Evolutionary conservation across 768 basidiomycete genomes (phyloP).

Genomic region (Collybiopsis luxurians): DNA sequence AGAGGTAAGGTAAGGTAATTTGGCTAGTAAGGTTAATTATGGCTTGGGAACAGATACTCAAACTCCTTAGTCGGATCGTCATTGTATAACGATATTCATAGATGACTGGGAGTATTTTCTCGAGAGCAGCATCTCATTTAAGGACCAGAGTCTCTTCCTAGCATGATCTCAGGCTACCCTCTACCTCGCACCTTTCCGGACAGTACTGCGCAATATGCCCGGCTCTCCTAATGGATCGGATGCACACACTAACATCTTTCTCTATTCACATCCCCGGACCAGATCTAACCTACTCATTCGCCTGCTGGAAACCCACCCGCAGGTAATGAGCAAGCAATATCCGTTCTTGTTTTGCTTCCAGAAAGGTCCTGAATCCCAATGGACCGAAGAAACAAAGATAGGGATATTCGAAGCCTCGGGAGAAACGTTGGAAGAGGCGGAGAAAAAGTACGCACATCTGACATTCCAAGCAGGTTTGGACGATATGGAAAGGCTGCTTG

Average conservation of each 20-base stretch:
- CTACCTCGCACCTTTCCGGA: too few relatives aligned
- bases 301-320: constrained; percentile 3
- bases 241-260: background rate
- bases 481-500: background rate
- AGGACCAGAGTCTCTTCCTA: too few relatives aligned
- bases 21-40: too few relatives aligned
- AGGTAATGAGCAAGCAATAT: background rate
- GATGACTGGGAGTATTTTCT: too few relatives aligned
- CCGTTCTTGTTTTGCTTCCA: constrained; percentile 1
- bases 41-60: too few relatives aligned
- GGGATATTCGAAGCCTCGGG: background rate
- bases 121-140: too few relatives aligned
- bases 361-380: background rate
- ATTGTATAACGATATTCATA: too few relatives aligned
- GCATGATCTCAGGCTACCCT: too few relatives aligned
- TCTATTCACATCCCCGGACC: constrained; percentile 2
- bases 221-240: too few relatives aligned
- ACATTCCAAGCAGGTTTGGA: constrained; percentile 4
- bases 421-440: background rate
- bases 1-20: too few relatives aligned
- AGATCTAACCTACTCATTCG: constrained; percentile 1
- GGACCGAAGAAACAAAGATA: background rate
- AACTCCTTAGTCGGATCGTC: too few relatives aligned
- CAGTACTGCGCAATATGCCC: too few relatives aligned
- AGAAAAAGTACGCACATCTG: background rate